Conservation (phyloP, 441 rosid species). For the Eruca vesicaria region DNA sequence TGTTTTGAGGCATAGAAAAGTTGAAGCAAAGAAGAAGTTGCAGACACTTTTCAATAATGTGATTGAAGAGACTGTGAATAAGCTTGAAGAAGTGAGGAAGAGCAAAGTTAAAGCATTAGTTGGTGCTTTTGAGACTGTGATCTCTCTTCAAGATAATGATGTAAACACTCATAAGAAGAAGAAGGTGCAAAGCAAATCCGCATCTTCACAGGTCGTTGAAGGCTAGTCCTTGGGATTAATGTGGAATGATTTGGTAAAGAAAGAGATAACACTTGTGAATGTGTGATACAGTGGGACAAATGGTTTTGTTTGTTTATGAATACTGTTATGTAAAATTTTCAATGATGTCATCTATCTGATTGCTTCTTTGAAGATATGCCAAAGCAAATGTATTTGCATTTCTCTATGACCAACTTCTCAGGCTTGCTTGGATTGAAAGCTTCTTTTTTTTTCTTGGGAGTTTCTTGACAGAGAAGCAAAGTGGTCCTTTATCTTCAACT, state of each 20-base stretch:
- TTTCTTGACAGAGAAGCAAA: slow-evolving; percentile 24
- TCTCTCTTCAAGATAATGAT: slow-evolving; percentile 71
- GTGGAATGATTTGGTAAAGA: neutral
- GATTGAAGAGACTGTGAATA: slow-evolving; percentile 89
- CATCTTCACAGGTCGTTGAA: slow-evolving; percentile 22
- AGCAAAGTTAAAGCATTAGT: slow-evolving; percentile 96
- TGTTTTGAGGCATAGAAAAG: slow-evolving; percentile 74
- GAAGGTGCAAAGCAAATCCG: slow-evolving; percentile 3
- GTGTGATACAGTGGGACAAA: neutral
- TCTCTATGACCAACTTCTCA: no score
- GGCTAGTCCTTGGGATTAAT: slow-evolving; percentile 9
- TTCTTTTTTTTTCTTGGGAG: slow-evolving; percentile 8
- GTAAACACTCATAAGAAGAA: slow-evolving; percentile 45
- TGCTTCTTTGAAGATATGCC: neutral
- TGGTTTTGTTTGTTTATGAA: neutral
- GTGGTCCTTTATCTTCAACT: neutral
- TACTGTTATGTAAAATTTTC: slow-evolving; percentile 6
- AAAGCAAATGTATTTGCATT: slow-evolving; percentile 8
- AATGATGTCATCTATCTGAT: neutral
- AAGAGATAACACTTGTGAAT: slow-evolving; percentile 21
- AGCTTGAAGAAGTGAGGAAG: slow-evolving; percentile 74
- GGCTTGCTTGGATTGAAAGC: slow-evolving; percentile 17
- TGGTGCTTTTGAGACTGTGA: slow-evolving; percentile 94
- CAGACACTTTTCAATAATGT: slow-evolving; percentile 64
- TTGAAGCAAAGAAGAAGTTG: slow-evolving; percentile 57